phyloP scores from a whole-genome alignment of 139 green algal species.

The Chlorella sp. region DNA sequence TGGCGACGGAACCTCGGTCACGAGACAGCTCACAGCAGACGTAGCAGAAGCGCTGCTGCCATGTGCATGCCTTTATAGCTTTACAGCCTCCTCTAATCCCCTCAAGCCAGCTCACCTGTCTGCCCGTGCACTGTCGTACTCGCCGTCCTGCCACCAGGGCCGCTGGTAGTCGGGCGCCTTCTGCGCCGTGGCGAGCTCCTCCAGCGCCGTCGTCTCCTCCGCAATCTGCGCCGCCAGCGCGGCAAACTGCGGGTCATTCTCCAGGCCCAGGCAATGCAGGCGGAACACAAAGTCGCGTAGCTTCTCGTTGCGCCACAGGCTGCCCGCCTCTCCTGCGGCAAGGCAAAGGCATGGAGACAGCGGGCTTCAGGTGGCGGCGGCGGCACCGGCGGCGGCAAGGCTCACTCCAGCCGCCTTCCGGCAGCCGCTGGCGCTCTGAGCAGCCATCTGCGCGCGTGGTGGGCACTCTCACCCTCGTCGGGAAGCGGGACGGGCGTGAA shows the following conservation, averaged over 20 bases:
- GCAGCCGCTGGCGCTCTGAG: no score
- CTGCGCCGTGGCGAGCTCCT: slow-evolving; percentile 35
- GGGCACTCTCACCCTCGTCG: background rate
- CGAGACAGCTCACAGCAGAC: no score
- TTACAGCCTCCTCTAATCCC: background rate
- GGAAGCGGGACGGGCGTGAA: slow-evolving; percentile 29
- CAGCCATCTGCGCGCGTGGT: no score
- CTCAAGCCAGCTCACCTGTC: slow-evolving; percentile 36
- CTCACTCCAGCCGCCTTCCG: background rate
- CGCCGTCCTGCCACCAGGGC: slow-evolving; percentile 62
- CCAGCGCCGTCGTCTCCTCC: slow-evolving; percentile 29
- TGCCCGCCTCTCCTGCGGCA: slow-evolving; percentile 43
- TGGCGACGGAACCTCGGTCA: no score
- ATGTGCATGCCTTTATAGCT: no score
- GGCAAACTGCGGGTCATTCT: slow-evolving; percentile 20
- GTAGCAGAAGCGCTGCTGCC: no score
- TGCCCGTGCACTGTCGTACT: slow-evolving; percentile 50
- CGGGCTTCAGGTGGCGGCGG: background rate
- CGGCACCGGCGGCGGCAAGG: background rate
- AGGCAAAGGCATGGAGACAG: background rate
- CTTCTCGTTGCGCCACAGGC: slow-evolving; percentile 41
- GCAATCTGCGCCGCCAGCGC: slow-evolving; percentile 17
- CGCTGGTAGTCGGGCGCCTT: slow-evolving; percentile 31
- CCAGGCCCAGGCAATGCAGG: slow-evolving; percentile 34
- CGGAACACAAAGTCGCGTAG: slow-evolving; percentile 39